Percentiles rank a stretch among this genome's conserved stretches.
Conservation (phyloP, 805 yeast species). For the Wickerhamomyces chambardii region DNA sequence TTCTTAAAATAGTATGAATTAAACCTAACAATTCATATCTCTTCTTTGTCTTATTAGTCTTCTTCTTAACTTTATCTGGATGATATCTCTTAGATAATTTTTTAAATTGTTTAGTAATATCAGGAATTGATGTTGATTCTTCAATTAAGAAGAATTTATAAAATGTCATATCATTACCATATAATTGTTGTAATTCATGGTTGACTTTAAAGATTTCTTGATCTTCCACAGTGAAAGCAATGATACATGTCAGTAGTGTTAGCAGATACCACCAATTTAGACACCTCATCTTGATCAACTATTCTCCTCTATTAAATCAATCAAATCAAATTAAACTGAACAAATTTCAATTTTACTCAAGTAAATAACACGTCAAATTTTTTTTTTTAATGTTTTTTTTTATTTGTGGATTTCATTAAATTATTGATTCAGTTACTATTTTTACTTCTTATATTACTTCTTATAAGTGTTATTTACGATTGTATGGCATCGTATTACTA, state of each 20-base stretch:
- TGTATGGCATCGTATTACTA: no score
- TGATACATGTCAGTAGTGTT: no score
- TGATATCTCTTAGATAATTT: constrained; percentile 65
- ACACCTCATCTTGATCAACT: no score
- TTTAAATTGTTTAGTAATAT: constrained; percentile 59
- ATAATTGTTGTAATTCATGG: constrained; percentile 50
- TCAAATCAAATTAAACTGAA: no score
- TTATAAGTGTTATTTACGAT: no score
- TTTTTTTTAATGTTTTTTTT: no score
- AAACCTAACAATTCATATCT: constrained; percentile 72
- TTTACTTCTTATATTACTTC: no score
- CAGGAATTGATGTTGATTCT: constrained; percentile 15
- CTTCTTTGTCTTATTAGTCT: constrained; percentile 48
- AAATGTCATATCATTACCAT: constrained; percentile 54
- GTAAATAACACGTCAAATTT: constrained; percentile 3
- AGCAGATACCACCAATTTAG: constrained; percentile 7
- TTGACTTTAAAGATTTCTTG: constrained; percentile 72
- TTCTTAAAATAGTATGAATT: constrained; percentile 65
- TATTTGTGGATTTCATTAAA: no score
- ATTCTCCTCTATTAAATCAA: no score
- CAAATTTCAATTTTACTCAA: no score
- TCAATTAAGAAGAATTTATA: constrained; percentile 51
- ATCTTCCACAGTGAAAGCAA: constrained; percentile 47
- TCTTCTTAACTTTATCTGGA: constrained; percentile 65
- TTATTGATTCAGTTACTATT: no score